Base-by-base conservation (phyloP, 192 early-diverging fungal genomes). In the Dissophora globulifera region DNA sequence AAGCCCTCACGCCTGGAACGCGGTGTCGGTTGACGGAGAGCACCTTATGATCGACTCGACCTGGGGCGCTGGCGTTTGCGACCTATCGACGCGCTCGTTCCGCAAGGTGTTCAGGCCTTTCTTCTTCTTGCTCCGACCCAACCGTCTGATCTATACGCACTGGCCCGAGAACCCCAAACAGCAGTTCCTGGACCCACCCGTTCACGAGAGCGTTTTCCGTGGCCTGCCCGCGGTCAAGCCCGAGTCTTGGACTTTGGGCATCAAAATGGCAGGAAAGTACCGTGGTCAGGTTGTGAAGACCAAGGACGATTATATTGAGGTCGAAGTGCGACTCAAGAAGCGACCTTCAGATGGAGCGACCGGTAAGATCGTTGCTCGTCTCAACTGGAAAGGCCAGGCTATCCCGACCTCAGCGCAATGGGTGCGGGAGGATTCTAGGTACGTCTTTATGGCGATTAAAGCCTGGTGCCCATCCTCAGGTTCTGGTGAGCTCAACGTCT, bases 1-100 rank as follows among this genome's bases (percentile, higher is more conserved):
- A 31, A 61, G 50, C 22, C 63, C 72, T 7, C 87, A 88, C 61
- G 84, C 83, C 33, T 88, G 87, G 87, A 88, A 87, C 60, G 81
- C 69, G 10, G 82, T 85, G 17, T 66, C 49, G 12, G 40, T 87
- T 20, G 41, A 84, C 42, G 85, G 84, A 20, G 81, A 85, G 56
- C 83, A 75, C 41, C 67, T 84, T 16, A 68, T 88, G 58, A 82
- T 88, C 26, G 87, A 88, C 31, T 79, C 83, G 3, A 88, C 87
- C 20, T 88, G 87, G 87, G 87, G 85, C 33, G 81, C 87, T 4
- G 87, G 87, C 6, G 26, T 59, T 17, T 67, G 82, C 31, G 63
- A 67, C 25, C 20, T 70, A 25, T 40, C 62, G 2, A 78, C 72
- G 11, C 60, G 61, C 4, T 58, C 55, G 2, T 86, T 85, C 62